These are phyloP conservation scores for Albifimbria verrucaria DNA, from an alignment of 2,329 filamentous ascomycete species.

Conservation along the genomic window DNA sequence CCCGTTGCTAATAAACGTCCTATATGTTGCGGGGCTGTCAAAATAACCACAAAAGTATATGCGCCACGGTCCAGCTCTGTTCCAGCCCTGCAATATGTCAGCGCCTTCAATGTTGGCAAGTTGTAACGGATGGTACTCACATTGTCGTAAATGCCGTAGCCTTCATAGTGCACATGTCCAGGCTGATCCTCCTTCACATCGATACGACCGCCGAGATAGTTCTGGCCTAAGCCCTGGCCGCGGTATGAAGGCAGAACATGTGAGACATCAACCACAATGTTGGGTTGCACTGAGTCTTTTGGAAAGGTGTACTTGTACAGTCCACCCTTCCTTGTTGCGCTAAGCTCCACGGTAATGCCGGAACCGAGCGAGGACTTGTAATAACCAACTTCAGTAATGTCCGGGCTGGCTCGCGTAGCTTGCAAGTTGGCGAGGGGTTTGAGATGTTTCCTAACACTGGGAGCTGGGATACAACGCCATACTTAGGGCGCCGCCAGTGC, in stretches of 20 bases:
- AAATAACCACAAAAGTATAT: conserved; percentile 64
- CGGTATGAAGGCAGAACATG: conserved; percentile 63
- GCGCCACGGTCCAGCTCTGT: conserved; percentile 58
- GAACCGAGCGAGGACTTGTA: conserved; percentile 55
- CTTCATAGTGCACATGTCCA: conserved; percentile 47
- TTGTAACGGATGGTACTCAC: conserved; percentile 25
- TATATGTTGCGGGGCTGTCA: conserved; percentile 40
- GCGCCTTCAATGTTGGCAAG: not conserved
- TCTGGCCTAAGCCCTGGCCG: conserved; percentile 58
- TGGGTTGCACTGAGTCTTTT: conserved; percentile 26
- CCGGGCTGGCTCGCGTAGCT: conserved; percentile 47
- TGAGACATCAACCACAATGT: conserved; percentile 62
- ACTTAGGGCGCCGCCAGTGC: conserved; percentile 68
- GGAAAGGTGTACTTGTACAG: conserved; percentile 62
- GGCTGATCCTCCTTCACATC: conserved; percentile 41
- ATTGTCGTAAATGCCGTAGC: conserved; percentile 61
- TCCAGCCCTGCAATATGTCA: conserved; percentile 49
- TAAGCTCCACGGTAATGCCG: conserved; percentile 55
- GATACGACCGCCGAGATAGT: conserved; percentile 59
- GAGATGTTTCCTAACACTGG: conserved; percentile 46
- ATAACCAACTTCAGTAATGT: conserved; percentile 57
- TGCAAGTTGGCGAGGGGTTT: conserved; percentile 57
- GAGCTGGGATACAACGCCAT: conserved; percentile 62
- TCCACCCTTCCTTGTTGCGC: conserved; percentile 53
- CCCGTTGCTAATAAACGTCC: conserved; percentile 38